A percentile compares a stretch with the other conserved stretches of the same genome.
phyloP scores from a whole-genome alignment of 768 basidiomycete species.

The Hygrophorus russula region DNA sequence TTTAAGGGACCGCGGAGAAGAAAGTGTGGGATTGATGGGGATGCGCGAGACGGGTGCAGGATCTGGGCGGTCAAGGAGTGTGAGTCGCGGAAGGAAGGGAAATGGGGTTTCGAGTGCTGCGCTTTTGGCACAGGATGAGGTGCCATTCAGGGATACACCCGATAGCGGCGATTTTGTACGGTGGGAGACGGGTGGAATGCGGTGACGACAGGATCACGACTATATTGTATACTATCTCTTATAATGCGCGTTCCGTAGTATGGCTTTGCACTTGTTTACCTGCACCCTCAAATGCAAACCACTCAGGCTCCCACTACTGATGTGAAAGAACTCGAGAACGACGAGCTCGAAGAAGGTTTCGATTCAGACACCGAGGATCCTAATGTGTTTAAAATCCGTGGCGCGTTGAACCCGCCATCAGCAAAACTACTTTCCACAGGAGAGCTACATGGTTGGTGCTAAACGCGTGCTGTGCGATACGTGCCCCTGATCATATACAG shows the following conservation, averaged over 20 bases:
- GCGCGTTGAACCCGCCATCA: slow-evolving; percentile 27
- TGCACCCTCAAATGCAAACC: not conserved
- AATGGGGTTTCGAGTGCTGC: slow-evolving; percentile 6
- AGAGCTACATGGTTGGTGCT: slow-evolving; percentile 34
- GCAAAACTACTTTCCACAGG: slow-evolving; percentile 31
- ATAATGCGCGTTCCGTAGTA: not conserved
- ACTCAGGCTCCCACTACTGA: slow-evolving; percentile 6
- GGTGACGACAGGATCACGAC: not conserved
- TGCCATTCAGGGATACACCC: slow-evolving; percentile 7
- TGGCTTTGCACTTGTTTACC: too few species aligned
- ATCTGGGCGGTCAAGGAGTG: slow-evolving; percentile 17
- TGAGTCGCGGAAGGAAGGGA: slow-evolving; percentile 4
- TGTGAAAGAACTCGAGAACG: slow-evolving; percentile 25
- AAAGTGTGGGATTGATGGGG: slow-evolving; percentile 32
- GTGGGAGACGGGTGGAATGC: slow-evolving; percentile 1
- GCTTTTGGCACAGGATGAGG: slow-evolving; percentile 3
- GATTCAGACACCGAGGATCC: slow-evolving; percentile 26
- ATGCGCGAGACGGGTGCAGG: too few species aligned
- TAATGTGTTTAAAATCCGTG: slow-evolving; percentile 30
- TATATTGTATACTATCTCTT: not conserved
- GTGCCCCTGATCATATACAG: slow-evolving; percentile 19
- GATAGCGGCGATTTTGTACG: slow-evolving; percentile 4
- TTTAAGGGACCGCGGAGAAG: slow-evolving; percentile 13
- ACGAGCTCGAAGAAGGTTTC: slow-evolving; percentile 38
- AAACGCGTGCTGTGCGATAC: not conserved